Evolutionary conservation across 2,329 filamentous ascomycete genomes (phyloP), one percentile per base, ranked within the genome.

Genomic region (Clarireedia monteithiana): DNA sequence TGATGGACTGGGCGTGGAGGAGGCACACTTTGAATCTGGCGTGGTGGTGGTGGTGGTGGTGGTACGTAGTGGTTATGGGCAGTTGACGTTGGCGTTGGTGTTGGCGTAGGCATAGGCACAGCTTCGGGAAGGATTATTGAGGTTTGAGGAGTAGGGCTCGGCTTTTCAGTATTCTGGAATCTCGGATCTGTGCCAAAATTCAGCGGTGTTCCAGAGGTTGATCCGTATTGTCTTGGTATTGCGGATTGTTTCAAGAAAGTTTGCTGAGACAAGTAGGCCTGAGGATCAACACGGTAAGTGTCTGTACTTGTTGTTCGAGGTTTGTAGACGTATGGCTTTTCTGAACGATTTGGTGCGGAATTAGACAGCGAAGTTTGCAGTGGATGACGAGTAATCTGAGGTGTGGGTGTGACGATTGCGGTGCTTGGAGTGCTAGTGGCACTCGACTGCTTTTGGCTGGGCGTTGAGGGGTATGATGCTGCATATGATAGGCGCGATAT

Each of bases 251-350:
- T 62, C n/a, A 69, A 58, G 61, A 68, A 69, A 38, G 59, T 63
- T 58, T 68, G 66, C 58, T 70, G 68, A 49, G 62, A 65, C 54
- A 57, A 61, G 58, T 67, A 68, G 55, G 67, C 66, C 57, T 66
- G 66, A 53, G 60, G 60, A 59, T 69, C 67, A 58, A 67, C 47
- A 36, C 64, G 60, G 55, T 69, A 68, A 36, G 60, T 46, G 30
- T 64, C 64, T 26, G 50, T 47, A 51, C 40, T 52, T 50, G 26
- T 56, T 48, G 50, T 58, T 49, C 66, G 66, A 58, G 78, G 77
- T 60, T 82, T 81, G 66, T 81, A 81, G 36, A 74, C 70, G 58
- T 81, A 81, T 5, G 78, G 78, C 65, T 75, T 81, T 34, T 75
- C 74, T 6, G 69, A 58, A 50, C 69, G 72, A 6, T 57, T 14